These are phyloP conservation scores for Alternaria sp. DNA, from an alignment of 2,329 filamentous ascomycete genomes.

Conservation along the genomic window DNA sequence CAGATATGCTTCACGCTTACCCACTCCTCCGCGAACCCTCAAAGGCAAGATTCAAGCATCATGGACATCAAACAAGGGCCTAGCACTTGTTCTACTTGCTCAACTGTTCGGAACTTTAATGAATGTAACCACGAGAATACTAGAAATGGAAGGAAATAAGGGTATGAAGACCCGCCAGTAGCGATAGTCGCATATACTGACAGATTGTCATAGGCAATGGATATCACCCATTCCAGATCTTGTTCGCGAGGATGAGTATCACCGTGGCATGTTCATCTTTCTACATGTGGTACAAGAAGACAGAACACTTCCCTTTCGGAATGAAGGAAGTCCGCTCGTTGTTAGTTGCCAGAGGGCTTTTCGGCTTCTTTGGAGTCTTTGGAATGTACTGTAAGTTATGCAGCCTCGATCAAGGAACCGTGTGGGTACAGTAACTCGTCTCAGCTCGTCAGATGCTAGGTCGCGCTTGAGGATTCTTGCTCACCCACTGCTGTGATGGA, in stretches of 20 bases:
- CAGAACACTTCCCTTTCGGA: conserved; percentile 76
- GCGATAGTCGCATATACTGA: neutral
- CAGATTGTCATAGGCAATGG: conserved; percentile 57
- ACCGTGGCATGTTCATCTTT: conserved; percentile 71
- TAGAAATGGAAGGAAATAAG: conserved; percentile 73
- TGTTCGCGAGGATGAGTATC: conserved; percentile 81
- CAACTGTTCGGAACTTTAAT: conserved; percentile 86
- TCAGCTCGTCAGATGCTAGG: conserved; percentile 6
- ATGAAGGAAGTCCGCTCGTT: conserved; percentile 71
- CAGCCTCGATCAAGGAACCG: conserved; percentile 35
- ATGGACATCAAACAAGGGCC: conserved; percentile 75
- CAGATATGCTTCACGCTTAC: conserved; percentile 36
- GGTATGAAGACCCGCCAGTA: conserved; percentile 42
- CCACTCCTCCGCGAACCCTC: conserved; percentile 29
- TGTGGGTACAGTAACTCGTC: conserved; percentile 7
- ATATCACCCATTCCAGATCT: conserved; percentile 80
- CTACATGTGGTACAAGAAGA: conserved; percentile 78
- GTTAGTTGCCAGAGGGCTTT: conserved; percentile 72
- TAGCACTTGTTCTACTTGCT: conserved; percentile 75
- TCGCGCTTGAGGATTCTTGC: neutral
- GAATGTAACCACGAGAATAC: conserved; percentile 80
- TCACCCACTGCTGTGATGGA: neutral
- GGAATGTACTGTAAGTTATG: conserved; percentile 71
- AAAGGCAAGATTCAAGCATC: conserved; percentile 46
- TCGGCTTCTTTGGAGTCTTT: conserved; percentile 80